Evolutionary conservation across 345 rosid species (phyloP), one percentile per base, ranked within the genome.

Genomic region (Chamaenerion angustifolium): DNA sequence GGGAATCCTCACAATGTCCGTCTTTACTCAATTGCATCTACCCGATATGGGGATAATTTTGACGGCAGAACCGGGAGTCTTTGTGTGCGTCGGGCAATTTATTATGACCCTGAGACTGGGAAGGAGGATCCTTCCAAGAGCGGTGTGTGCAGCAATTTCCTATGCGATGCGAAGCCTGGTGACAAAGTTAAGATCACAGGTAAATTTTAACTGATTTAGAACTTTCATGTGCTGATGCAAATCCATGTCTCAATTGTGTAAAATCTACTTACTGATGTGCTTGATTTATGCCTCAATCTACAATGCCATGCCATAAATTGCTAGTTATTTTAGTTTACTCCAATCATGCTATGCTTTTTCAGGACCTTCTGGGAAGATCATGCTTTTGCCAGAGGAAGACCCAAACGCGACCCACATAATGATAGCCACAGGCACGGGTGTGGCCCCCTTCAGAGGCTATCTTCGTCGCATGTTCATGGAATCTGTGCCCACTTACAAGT

Each of bases 391-490:
- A 19, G 98, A 92, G 62, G 78, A 76, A 4, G 69, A 80, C 54
- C 88, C 85, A 0, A 80, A 73, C 42, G 94, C 94, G 43, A 84
- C 81, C 52, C 98, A 92, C 69, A 92, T 92, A 65, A 87, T 92
- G 98, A 84, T 92, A 8, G 96, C 94, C 16, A 92, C 98, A 0
- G 98, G 98, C 48, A 92, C 98, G 3, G 98, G 98, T 40, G 64
- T 92, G 10, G 98, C 98, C 55, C 98, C 98, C 23, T 92, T 12
- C 60, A 76, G 98, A 68, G 96, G 88, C 21, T 92, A 92, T 64
- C 76, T 92, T 17, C 78, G 96, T 11, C 95, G 98, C 8, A 92
- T 92, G 96, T 87, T 92, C 64, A 92, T 87, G 96, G 98, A 92
- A 68, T 56, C 71, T 10, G 85, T 92, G 46, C 85, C 82, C 0